phyloP scores from a whole-genome alignment of 768 basidiomycete species.

The Cystofilobasidium bisporidii region DNA sequence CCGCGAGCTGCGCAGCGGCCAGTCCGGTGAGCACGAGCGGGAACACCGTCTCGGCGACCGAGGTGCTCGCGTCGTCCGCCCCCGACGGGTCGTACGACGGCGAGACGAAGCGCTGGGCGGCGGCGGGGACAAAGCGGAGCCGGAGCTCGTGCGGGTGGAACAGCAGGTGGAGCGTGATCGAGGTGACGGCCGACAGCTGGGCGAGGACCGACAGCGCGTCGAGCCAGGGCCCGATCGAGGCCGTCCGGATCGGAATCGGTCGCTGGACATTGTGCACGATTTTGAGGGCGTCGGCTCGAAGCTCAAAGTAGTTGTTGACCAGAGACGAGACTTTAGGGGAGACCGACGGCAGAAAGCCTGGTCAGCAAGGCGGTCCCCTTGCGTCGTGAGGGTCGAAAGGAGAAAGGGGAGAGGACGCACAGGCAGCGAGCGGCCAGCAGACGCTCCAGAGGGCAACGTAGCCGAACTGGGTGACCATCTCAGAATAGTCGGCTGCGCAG shows the following conservation, averaged over 20 bases:
- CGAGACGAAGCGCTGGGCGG: slow-evolving; percentile 4
- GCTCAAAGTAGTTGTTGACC: slow-evolving; percentile 79
- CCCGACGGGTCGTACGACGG: slow-evolving; percentile 5
- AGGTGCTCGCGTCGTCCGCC: neutral
- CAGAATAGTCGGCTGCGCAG: slow-evolving; percentile 62
- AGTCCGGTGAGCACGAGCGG: slow-evolving; percentile 66
- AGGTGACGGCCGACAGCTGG: slow-evolving; percentile 80
- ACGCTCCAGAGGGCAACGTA: slow-evolving; percentile 86
- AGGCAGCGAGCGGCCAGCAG: slow-evolving; percentile 83
- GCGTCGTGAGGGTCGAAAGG: neutral
- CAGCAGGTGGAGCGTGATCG: slow-evolving; percentile 81
- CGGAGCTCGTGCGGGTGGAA: slow-evolving; percentile 50
- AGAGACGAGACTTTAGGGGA: neutral
- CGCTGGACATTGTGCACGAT: slow-evolving; percentile 73
- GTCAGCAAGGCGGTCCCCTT: too few relatives aligned
- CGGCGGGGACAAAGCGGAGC: neutral
- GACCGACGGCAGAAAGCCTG: neutral
- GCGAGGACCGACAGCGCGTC: slow-evolving; percentile 71
- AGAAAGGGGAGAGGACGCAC: slow-evolving; percentile 40
- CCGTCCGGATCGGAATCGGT: slow-evolving; percentile 63
- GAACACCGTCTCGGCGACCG: slow-evolving; percentile 40
- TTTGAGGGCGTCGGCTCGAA: slow-evolving; percentile 91
- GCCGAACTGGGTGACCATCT: slow-evolving; percentile 88
- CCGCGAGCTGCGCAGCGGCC: slow-evolving; percentile 75
- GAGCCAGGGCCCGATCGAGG: slow-evolving; percentile 78